These are phyloP conservation scores for Dendryphion nanum DNA, from an alignment of 2,329 filamentous ascomycete species.

Conservation along the genomic window DNA sequence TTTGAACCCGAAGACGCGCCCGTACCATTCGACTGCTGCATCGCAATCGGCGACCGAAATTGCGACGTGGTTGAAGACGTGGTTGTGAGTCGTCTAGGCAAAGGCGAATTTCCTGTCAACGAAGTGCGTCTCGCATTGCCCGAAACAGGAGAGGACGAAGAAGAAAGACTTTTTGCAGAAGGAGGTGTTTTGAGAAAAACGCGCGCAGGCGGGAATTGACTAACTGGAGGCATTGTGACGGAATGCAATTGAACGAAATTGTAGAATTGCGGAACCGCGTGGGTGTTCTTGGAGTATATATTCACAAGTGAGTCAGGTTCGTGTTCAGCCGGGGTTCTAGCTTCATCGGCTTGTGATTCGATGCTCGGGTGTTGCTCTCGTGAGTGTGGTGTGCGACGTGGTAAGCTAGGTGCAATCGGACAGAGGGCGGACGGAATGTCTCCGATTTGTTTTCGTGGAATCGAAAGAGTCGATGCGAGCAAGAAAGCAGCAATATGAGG, in stretches of 20 bases:
- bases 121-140: slow-evolving; percentile 8
- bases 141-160: neutral
- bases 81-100: slow-evolving; percentile 13
- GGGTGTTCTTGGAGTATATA: too few species aligned
- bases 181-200: slow-evolving; percentile 26
- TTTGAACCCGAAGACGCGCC: slow-evolving; percentile 20
- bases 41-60: slow-evolving; percentile 22
- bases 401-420: too few species aligned
- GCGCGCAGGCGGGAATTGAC: slow-evolving; percentile 31
- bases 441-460: too few species aligned
- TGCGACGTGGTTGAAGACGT: slow-evolving; percentile 24
- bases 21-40: slow-evolving; percentile 24
- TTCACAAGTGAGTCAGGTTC: too few species aligned
- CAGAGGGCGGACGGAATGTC: too few species aligned
- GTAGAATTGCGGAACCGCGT: too few species aligned
- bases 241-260: too few species aligned
- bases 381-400: neutral
- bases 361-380: neutral
- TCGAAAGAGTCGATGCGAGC: too few species aligned
- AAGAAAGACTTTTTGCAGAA: neutral
- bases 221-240: slow-evolving; percentile 30
- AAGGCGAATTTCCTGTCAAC: slow-evolving; percentile 6
- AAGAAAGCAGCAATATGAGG: too few species aligned
- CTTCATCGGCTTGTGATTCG: too few species aligned
- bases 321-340: too few species aligned